Base-by-base conservation (phyloP, 1,284 basidiomycete genomes). In the Sparassis latifolia region DNA sequence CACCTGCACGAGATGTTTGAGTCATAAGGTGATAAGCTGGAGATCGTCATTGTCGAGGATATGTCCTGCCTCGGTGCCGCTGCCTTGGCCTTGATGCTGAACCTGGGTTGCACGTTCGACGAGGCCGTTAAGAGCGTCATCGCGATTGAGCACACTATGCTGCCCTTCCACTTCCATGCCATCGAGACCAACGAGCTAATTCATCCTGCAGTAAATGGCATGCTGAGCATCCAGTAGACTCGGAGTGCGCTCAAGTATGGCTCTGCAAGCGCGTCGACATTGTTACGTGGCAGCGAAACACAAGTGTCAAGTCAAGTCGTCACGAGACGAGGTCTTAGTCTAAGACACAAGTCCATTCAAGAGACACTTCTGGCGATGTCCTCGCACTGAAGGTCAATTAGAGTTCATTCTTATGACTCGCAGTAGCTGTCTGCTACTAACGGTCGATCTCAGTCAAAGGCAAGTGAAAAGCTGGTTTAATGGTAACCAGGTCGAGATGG, bases 221-320 rank as follows among this genome's bases (percentile, higher is more conserved):
- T 67, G 9, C 47, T 54, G 10, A 45, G 58, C 46, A 51, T 68
- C 6, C 60, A 69, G 48, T 47, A 59, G 20, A 20, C 20, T 20
- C 20, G 20, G 37, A 57, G 57, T 40, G 63, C 60, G 3, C 56
- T 53, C 41, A 41, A 55, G 33, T 52, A 60, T 51, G 73, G 74
- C 53, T 60, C 73, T 28, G 56, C 50, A 76, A 81, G 62, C 79
- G 88, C 2, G 71, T 92, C 41, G 80, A 91, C 46, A 67, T 89
- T 20, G 20, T 20, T 20, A 20, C 20, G 20, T 20, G 20, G 20
- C 20, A 20, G 20, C 20, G 20, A 20, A 20, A 20, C 20, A 20
- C 20, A 20, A 20, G 20, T 20, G 20, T 20, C 20, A 20, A 20
- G 20, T 20, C 20, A 20, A 20, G 20, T 20, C 20, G 20, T 20